phyloP scores from a whole-genome alignment of 768 basidiomycete genomes.

The Suillus spraguei region DNA sequence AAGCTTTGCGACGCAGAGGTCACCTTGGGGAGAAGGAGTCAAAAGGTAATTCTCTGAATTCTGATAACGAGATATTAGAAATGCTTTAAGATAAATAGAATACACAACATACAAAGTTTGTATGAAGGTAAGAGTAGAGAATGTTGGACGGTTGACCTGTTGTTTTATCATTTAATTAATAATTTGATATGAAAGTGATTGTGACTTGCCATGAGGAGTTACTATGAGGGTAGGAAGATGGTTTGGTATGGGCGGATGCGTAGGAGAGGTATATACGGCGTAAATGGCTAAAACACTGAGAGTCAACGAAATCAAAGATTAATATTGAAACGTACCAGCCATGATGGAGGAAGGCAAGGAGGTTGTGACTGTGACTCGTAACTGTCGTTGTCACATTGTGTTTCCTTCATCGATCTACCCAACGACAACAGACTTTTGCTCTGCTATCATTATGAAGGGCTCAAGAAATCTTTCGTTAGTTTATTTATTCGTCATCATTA shows the following conservation, averaged over 20 bases:
- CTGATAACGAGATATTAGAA: conserved; percentile 40
- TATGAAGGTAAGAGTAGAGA: conserved; percentile 94
- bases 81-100: conserved; percentile 12
- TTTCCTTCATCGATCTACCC: conserved; percentile 41
- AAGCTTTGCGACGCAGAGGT: conserved; percentile 98
- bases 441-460: conserved; percentile 63
- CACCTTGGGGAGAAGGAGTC: conserved; percentile 98
- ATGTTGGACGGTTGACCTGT: conserved; percentile 88
- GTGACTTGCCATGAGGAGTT: conserved; percentile 82
- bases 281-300: conserved; percentile 68
- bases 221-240: conserved; percentile 98
- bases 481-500: conserved; percentile 22
- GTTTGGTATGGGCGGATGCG: conserved; percentile 94
- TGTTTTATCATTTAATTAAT: background rate
- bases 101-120: conserved; percentile 77
- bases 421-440: conserved; percentile 24
- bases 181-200: background rate
- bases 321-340: conserved; percentile 58
- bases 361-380: conserved; percentile 18
- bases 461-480: conserved; percentile 81
- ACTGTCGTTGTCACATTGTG: conserved; percentile 36
- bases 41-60: conserved; percentile 97
- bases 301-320: conserved; percentile 22
- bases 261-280: conserved; percentile 95
- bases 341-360: conserved; percentile 36